Conservation (phyloP, 768 basidiomycete species). For the Harrya chromipes region DNA sequence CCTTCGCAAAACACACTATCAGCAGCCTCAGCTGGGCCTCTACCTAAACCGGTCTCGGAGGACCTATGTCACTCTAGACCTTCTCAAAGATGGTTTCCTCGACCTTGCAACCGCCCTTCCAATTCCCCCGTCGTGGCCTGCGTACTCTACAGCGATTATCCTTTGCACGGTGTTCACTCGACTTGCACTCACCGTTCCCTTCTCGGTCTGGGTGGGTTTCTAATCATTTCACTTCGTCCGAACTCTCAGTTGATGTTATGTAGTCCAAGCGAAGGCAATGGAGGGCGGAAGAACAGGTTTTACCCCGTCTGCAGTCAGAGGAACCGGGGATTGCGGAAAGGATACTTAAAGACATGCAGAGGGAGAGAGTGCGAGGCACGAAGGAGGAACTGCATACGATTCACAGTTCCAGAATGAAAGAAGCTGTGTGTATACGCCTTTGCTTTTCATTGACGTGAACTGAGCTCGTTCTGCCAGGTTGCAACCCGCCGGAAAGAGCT, state of each 20-base stretch:
- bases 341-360: conserved; percentile 49
- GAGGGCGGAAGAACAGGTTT: conserved; percentile 56
- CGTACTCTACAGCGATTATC: conserved; percentile 75
- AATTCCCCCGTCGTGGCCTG: conserved; percentile 60
- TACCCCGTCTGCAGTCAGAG: conserved; percentile 53
- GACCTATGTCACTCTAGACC: conserved; percentile 23
- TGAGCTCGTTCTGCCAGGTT: conserved; percentile 39
- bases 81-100: conserved; percentile 62
- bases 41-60: conserved; percentile 11
- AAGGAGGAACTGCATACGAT: conserved; percentile 48
- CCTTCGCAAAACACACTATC: conserved; percentile 7
- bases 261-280: conserved; percentile 62
- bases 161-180: conserved; percentile 61
- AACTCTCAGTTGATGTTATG: conserved; percentile 13
- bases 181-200: conserved; percentile 57
- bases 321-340: conserved; percentile 38
- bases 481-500: conserved; percentile 54
- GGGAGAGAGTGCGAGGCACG: conserved; percentile 50
- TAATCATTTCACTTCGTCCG: background rate
- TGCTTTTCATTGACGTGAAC: background rate
- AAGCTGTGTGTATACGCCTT: conserved; percentile 38
- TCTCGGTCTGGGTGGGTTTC: conserved; percentile 67
- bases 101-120: conserved; percentile 78
- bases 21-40: conserved; percentile 3
- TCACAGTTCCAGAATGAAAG: conserved; percentile 46